These are phyloP conservation scores for Pezicula radicicola DNA, from an alignment of 2,329 filamentous ascomycete genomes.

Conservation along the genomic window DNA sequence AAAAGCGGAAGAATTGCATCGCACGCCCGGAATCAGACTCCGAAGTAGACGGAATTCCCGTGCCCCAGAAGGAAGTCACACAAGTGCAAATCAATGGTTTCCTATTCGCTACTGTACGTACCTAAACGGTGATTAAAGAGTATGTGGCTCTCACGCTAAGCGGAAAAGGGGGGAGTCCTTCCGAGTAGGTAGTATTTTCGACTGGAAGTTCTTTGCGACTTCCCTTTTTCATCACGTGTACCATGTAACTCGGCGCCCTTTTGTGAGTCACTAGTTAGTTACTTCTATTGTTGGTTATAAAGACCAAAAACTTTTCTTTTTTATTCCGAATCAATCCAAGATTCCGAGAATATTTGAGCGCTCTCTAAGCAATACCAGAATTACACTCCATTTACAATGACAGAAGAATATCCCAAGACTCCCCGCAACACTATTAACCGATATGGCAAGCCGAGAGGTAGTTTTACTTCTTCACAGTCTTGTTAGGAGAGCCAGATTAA, in stretches of 20 bases:
- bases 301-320: too few relatives aligned
- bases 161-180: neutral
- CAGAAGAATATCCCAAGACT: constrained; percentile 15
- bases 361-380: too few relatives aligned
- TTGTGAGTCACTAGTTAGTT: neutral
- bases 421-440: constrained; percentile 22
- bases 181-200: neutral
- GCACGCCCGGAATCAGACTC: too few relatives aligned
- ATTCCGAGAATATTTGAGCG: neutral
- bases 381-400: neutral
- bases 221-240: neutral
- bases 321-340: neutral
- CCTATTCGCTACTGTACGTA: neutral
- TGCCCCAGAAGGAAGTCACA: too few relatives aligned
- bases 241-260: neutral
- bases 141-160: neutral
- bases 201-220: neutral
- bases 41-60: too few relatives aligned
- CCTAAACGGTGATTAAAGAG: neutral
- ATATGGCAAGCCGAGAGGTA: constrained; percentile 19
- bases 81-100: neutral
- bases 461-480: neutral
- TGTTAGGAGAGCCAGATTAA: constrained; percentile 1
- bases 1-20: too few relatives aligned
- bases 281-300: neutral